phyloP scores from a whole-genome alignment of 192 early-diverging fungal genomes.

The Backusella morwellensis region DNA sequence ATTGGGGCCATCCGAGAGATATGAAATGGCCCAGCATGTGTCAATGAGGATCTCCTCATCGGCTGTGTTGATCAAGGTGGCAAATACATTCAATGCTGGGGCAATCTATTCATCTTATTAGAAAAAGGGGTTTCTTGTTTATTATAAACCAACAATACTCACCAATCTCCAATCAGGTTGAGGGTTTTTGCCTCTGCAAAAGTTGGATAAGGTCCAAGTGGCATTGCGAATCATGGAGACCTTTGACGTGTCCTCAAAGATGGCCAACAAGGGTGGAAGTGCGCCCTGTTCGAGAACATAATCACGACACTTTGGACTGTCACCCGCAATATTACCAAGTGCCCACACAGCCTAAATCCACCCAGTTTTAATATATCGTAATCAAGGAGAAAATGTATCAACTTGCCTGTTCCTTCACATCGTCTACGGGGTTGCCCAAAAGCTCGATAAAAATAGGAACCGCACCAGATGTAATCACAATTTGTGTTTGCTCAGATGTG shows the following conservation, averaged over 20 bases:
- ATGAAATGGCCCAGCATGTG: slow-evolving; percentile 82
- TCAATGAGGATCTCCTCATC: slow-evolving; percentile 80
- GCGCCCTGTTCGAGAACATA: slow-evolving; percentile 34
- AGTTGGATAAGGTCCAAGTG: slow-evolving; percentile 78
- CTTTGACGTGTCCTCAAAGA: slow-evolving; percentile 28
- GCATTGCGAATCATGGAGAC: slow-evolving; percentile 74
- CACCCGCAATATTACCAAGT: slow-evolving; percentile 54
- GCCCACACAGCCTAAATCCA: slow-evolving; percentile 46
- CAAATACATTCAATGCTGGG: slow-evolving; percentile 37
- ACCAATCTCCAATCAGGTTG: slow-evolving; percentile 67
- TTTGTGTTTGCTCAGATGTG: slow-evolving; percentile 40
- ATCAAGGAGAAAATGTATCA: background rate
- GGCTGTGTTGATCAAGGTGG: slow-evolving; percentile 58
- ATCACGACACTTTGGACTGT: slow-evolving; percentile 40
- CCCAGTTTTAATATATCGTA: background rate
- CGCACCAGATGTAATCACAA: slow-evolving; percentile 44
- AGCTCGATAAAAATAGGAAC: slow-evolving; percentile 46
- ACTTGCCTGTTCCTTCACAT: slow-evolving; percentile 41
- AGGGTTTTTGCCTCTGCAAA: slow-evolving; percentile 74
- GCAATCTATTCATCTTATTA: background rate
- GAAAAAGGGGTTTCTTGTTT: no score
- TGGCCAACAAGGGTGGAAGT: slow-evolving; percentile 32
- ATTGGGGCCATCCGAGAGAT: slow-evolving; percentile 71
- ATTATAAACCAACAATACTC: background rate
- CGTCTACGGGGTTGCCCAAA: slow-evolving; percentile 29